phyloP scores from a whole-genome alignment of 371 early-diverging fungal genomes.

The Mucor irregularis region DNA sequence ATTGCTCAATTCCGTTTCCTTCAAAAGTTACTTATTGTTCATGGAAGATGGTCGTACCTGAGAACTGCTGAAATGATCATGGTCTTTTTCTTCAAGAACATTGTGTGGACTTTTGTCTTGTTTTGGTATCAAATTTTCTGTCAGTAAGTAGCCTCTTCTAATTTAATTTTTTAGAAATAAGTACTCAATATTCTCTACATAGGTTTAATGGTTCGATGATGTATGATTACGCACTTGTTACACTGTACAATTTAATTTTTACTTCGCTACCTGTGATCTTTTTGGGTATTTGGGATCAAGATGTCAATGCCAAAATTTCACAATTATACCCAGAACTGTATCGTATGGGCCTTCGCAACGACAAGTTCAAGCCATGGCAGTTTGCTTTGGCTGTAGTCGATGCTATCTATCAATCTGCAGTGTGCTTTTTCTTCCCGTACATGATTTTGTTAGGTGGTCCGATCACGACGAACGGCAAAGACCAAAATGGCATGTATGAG shows the following conservation, averaged over 20 bases:
- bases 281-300: conserved; percentile 92
- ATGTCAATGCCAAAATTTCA: conserved; percentile 72
- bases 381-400: conserved; percentile 86
- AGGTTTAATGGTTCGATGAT: conserved; percentile 51
- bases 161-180: too few species aligned
- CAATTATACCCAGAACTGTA: conserved; percentile 86
- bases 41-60: conserved; percentile 86
- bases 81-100: conserved; percentile 81
- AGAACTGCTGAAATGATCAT: conserved; percentile 77
- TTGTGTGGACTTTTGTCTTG: conserved; percentile 76
- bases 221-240: conserved; percentile 81
- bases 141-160: conserved; percentile 60
- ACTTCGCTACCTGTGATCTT: conserved; percentile 71
- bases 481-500: conserved; percentile 64
- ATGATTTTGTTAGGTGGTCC: conserved; percentile 50
- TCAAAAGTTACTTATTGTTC: conserved; percentile 73
- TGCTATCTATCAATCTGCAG: conserved; percentile 85
- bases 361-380: conserved; percentile 76
- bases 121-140: conserved; percentile 84
- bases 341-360: conserved; percentile 81
- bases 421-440: conserved; percentile 77
- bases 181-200: not conserved
- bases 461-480: conserved; percentile 53
- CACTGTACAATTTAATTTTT: conserved; percentile 76
- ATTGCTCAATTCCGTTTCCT: conserved; percentile 83